Percentiles rank a stretch among this genome's conserved stretches.
phyloP scores from a whole-genome alignment of 176 grass and related monocot species.

The Oryza glumipatula region DNA sequence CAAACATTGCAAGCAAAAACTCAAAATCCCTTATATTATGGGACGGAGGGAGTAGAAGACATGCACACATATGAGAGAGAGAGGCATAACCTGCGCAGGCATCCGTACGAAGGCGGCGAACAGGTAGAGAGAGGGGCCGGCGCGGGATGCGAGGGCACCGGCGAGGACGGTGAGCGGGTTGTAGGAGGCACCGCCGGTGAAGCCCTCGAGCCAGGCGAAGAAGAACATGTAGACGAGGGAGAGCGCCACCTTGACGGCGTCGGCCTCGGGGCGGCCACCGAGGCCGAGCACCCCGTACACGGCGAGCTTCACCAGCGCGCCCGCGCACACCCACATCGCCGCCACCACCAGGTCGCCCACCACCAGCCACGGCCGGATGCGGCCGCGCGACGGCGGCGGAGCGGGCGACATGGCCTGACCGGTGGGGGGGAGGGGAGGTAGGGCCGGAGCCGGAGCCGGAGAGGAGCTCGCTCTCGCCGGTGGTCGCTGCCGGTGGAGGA shows the following conservation, averaged over 20 bases:
- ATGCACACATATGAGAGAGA: background rate
- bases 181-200: constrained; percentile 75
- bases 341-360: constrained; percentile 67
- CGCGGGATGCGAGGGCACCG: constrained; percentile 55
- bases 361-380: constrained; percentile 54
- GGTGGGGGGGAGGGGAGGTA: background rate
- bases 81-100: constrained; percentile 72
- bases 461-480: background rate
- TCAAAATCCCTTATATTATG: no score
- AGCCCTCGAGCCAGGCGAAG: constrained; percentile 77
- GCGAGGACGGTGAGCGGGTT: constrained; percentile 83
- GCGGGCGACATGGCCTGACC: constrained; percentile 35
- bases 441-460: background rate
- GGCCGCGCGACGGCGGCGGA: constrained; percentile 17
- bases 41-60: background rate
- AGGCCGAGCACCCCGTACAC: constrained; percentile 63
- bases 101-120: constrained; percentile 74
- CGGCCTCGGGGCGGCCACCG: constrained; percentile 53
- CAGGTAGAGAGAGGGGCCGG: constrained; percentile 50
- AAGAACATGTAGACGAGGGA: constrained; percentile 87
- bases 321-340: constrained; percentile 84
- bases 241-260: constrained; percentile 76
- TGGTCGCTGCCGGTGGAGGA: background rate
- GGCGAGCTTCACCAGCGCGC: constrained; percentile 77
- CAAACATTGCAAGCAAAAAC: no score